Conservation (phyloP, 306 rosid genomes). For the Lagenaria siceraria region DNA sequence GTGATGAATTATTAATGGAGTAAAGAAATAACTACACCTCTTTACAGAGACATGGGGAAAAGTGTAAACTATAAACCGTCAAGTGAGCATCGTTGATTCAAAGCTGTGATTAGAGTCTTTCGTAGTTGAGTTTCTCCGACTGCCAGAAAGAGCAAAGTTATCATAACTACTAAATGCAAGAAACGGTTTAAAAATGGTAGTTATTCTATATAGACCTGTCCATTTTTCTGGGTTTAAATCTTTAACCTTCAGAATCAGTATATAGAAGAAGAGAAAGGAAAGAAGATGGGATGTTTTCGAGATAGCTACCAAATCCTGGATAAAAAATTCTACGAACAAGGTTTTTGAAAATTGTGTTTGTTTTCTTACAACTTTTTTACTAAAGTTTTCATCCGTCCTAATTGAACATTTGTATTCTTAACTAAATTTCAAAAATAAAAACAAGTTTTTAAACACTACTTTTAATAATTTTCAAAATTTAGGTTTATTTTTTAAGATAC, state of each 20-base stretch:
- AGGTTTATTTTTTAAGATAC: no score
- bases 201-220: not conserved
- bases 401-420: no score
- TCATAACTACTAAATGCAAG: not conserved
- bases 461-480: no score
- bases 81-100: not conserved
- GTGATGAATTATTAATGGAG: not conserved
- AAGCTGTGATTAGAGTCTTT: slow-evolving; percentile 43
- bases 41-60: not conserved
- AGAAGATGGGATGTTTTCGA: not conserved
- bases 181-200: not conserved
- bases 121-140: slow-evolving; percentile 90
- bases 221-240: not conserved
- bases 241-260: not conserved
- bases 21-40: not conserved
- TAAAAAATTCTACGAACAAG: no score
- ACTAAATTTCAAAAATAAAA: no score
- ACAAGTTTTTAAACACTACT: no score
- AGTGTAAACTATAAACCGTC: not conserved
- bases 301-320: no score
- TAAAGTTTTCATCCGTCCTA: no score
- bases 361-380: no score
- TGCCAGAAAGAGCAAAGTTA: slow-evolving; percentile 22
- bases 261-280: not conserved
- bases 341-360: no score